Base-by-base conservation (phyloP, 2,329 filamentous ascomycete genomes). In the Penicillium polonicum region DNA sequence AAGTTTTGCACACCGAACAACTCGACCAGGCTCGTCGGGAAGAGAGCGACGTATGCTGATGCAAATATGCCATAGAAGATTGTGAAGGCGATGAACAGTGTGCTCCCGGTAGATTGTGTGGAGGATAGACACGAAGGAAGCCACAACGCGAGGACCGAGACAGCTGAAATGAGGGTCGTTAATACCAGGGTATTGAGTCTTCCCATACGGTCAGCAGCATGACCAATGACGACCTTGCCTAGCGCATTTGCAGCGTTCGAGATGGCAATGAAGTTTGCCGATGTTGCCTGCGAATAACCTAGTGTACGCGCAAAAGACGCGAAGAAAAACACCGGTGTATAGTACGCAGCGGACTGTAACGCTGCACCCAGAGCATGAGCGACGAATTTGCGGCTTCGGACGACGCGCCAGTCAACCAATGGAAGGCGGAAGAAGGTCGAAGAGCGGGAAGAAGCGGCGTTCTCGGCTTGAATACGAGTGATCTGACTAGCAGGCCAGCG, bases 191-290 rank as follows among this genome's bases (percentile, higher is more conserved):
- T 72, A 57, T 78, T 78, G 17, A 77, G 64, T 31, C 76, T 58
- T 12, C 76, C 75, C 36, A 75, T 66, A 4, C 69, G 62, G 57
- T 77, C 76, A 3, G 76, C 74, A 3, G 70, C 58, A 42, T 71
- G 68, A 1, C 76, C 75, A 54, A 78, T 72, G 1, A 68, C 63
- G 4, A 78, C 70, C 52, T 74, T 74, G 2, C 74, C 74, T 5
- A 73, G 57, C 2, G 74, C 74, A 57, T 76, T 77, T 8, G 73
- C 70, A 0, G 74, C 74, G 49, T 78, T 78, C 27, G 72, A 75
- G 4, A 77, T 63, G 5, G 75, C 68, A 36, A 77, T 75, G 17
- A 78, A 71, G 21, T 72, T 77, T 0, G 75, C 74, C 0, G 72
- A 74, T 12, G 70, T 70, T 1, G 65, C 63, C 13, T 66, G 65